Conservation (phyloP, 148 eudicot genomes). For the Vaccinium vitisidaea region DNA sequence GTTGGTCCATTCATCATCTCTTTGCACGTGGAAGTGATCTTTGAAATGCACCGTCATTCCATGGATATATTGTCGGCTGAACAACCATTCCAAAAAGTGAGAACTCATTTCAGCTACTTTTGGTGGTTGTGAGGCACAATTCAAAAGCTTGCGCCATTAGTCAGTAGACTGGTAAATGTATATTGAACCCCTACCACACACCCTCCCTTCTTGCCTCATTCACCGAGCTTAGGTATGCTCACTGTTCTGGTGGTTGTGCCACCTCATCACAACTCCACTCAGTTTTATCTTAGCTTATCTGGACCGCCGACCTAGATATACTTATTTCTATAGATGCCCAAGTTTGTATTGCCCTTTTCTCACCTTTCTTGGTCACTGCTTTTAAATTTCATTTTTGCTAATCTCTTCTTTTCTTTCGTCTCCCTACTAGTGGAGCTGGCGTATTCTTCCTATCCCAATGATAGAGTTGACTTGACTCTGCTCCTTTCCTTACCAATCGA, state of each 20-base stretch:
- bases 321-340: not conserved
- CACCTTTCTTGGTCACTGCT: not conserved
- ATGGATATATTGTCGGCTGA: not conserved
- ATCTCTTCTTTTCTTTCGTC: not conserved
- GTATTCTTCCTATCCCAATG: not conserved
- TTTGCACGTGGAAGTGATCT: not conserved
- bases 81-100: not conserved
- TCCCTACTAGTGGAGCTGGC: not conserved
- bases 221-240: not conserved
- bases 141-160: not conserved
- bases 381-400: not conserved
- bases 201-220: not conserved
- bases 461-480: not conserved
- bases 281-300: not conserved
- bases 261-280: not conserved
- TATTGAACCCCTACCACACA: not conserved
- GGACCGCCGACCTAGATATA: not conserved
- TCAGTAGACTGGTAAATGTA: not conserved
- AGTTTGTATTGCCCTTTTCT: not conserved
- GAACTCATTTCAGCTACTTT: not conserved
- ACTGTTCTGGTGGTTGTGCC: not conserved
- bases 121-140: not conserved
- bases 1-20: not conserved
- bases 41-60: not conserved
- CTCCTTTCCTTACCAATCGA: not conserved